Evolutionary conservation across 169 alveolate species (phyloP), one percentile per base, ranked within the genome.

Genomic region (Cryptosporidium ubiquitum): DNA sequence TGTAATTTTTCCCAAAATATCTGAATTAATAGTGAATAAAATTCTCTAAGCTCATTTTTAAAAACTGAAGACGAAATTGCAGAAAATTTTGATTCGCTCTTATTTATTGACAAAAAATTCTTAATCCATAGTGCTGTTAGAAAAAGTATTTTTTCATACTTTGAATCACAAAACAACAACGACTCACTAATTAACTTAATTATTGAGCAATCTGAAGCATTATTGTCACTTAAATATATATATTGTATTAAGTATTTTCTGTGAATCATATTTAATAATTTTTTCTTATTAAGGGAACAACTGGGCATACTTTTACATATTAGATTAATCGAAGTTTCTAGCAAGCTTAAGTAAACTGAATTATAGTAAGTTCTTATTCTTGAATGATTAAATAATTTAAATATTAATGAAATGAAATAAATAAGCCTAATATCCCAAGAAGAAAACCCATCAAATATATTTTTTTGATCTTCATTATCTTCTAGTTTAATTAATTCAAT

Each of bases 181-280:
- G 70, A 52, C 6, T 58, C 40, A 35, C 37, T 73, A 40, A 70
- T 44, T 29, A 47, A 9, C 4, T 70, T 58, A 37, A 57, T 20
- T 10, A 73, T 18, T n/a, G 33, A 31, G 6, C 6, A 4, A 52
- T 23, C 23, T 55, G 23, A 49, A n/a, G 12, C 39, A 20, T 71
- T 14, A 40, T 73, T 37, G 16, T 40, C 37, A 29, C 29, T 37
- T 18, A 73, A 55, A 39, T 55, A 73, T 23, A 73, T 73, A 52
- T 33, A 73, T 55, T 73, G 85, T 51, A 73, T 58, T 18, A 73
- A n/a, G 55, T 73, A 58, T 31, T 20, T 55, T 33, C 37, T 73
- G 14, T 55, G 66, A 5, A 55, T 20, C 10, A n/a, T 7, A 55
- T 55, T 55, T 4, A 55, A 3, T 55, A 55, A 23, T 26, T n/a